Evolutionary conservation across 345 rosid species (phyloP), one percentile per base, ranked within the genome.

Genomic region (Linum trigynum): DNA sequence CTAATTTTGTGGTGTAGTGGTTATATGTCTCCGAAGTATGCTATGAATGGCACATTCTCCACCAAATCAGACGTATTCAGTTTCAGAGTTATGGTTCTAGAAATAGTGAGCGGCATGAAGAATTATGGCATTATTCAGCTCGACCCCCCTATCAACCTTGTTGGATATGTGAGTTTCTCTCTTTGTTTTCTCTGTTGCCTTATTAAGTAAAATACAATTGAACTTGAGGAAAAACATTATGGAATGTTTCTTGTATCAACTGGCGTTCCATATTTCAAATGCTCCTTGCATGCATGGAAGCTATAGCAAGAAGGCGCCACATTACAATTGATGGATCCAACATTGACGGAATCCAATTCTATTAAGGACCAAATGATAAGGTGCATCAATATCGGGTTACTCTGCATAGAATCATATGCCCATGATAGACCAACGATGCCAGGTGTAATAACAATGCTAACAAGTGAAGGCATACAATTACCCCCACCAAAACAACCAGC

Each of bases 401-500:
- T 67, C n/a, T 59, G 70, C 15, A 64, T 59, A 3, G 59, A 67
- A 38, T 7, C 45, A 14, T 16, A 60, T 60, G 57, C 57, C 6
- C 15, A 0, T 0, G 70, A 67, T 3, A 48, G 70, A 36, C 70
- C 70, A 7, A 36, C 38, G 0, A 67, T 67, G 70, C 43, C 70
- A 8, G 58, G 38, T 38, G 65, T 59, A 58, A 5, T 59, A 14
- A 6, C 64, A 12, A 67, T 67, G 70, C 60, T 67, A 67, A 60
- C 57, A 23, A 64, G 40, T 14, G 57, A 64, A 11, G 17, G 3
- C 14, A 10, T 5, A 7, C 59, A 53, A 5, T 51, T 65, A 42
- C 67, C 67, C 23, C 14, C 39, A 36, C 67, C 67, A 5, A 65
- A 65, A 38, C 67, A 65, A 35, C 67, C 59, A 1, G 59, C 67